Evolutionary conservation across 257 asterid genomes (phyloP).

Genomic region (Striga asiatica): DNA sequence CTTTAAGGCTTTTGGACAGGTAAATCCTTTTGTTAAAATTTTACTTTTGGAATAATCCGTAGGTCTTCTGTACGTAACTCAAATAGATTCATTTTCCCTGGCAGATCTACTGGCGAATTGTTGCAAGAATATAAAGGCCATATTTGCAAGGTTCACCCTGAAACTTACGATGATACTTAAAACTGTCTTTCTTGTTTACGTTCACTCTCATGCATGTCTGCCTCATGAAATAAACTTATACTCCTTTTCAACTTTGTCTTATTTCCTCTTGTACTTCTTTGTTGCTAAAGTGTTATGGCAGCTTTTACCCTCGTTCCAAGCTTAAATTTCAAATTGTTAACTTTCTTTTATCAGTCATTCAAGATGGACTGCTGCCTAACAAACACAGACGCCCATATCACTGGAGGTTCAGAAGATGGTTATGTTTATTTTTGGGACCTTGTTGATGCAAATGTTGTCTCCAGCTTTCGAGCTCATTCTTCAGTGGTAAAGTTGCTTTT

Average conservation of each 20-base stretch:
- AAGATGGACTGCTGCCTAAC: slow-evolving; percentile 94
- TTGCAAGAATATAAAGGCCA: slow-evolving; percentile 96
- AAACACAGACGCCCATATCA: slow-evolving; percentile 78
- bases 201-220: not conserved
- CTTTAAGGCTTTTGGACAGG: slow-evolving; percentile 82
- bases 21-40: slow-evolving; percentile 20
- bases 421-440: slow-evolving; percentile 86
- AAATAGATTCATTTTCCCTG: slow-evolving; percentile 4
- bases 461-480: slow-evolving; percentile 75
- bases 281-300: not conserved
- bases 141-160: slow-evolving; percentile 66
- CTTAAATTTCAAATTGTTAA: slow-evolving; percentile 5
- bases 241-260: not conserved
- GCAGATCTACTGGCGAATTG: slow-evolving; percentile 73
- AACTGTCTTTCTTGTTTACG: not conserved
- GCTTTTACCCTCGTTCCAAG: not conserved
- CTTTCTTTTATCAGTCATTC: slow-evolving; percentile 44
- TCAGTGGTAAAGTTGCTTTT: slow-evolving; percentile 55
- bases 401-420: slow-evolving; percentile 97
- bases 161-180: slow-evolving; percentile 3
- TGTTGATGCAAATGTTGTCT: slow-evolving; percentile 68
- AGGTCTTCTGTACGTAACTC: not conserved
- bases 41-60: not conserved
- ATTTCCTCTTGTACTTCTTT: not conserved
- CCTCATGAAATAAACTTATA: not conserved